Evolutionary conservation across 1,284 basidiomycete genomes (phyloP).

Genomic region (Grifola frondosa): DNA sequence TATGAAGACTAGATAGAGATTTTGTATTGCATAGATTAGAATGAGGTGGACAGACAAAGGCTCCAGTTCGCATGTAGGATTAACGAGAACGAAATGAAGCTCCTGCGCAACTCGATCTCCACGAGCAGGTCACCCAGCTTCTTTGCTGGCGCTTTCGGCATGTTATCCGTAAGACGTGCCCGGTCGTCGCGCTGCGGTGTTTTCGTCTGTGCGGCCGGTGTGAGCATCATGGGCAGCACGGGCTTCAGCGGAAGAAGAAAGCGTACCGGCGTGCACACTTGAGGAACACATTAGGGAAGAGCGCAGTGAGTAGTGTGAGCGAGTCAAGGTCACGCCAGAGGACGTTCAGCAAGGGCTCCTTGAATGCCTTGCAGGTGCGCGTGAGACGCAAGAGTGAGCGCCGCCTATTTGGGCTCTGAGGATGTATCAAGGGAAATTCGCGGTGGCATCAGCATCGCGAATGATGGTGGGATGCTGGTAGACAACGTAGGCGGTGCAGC

Average conservation of each 20-base stretch:
- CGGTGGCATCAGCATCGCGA: slow-evolving; percentile 58
- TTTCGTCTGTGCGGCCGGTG: slow-evolving; percentile 43
- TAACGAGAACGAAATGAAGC: slow-evolving; percentile 61
- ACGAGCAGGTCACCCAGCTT: slow-evolving; percentile 58
- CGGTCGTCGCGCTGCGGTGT: slow-evolving; percentile 62
- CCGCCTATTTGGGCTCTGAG: slow-evolving; percentile 59
- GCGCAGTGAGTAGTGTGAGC: slow-evolving; percentile 59
- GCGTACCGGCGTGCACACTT: slow-evolving; percentile 64
- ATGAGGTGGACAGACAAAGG: slow-evolving; percentile 6
- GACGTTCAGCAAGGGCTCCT: slow-evolving; percentile 60
- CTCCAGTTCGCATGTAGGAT: slow-evolving; percentile 56
- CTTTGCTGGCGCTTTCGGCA: slow-evolving; percentile 57
- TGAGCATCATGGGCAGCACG: neutral
- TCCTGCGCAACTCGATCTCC: slow-evolving; percentile 56
- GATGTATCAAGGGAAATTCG: slow-evolving; percentile 63
- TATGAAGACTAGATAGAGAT: neutral
- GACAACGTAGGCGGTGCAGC: slow-evolving; percentile 38
- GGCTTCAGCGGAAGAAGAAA: slow-evolving; percentile 2
- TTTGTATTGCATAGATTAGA: no score
- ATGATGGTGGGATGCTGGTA: slow-evolving; percentile 51
- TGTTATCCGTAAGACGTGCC: slow-evolving; percentile 60
- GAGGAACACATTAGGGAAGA: slow-evolving; percentile 63
- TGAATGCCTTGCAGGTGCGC: slow-evolving; percentile 65
- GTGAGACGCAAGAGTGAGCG: slow-evolving; percentile 58
- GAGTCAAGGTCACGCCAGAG: slow-evolving; percentile 77